Evolutionary conservation across 2,329 filamentous ascomycete genomes (phyloP), one percentile per base, ranked within the genome.

Genomic region (Orbilia javanica): DNA sequence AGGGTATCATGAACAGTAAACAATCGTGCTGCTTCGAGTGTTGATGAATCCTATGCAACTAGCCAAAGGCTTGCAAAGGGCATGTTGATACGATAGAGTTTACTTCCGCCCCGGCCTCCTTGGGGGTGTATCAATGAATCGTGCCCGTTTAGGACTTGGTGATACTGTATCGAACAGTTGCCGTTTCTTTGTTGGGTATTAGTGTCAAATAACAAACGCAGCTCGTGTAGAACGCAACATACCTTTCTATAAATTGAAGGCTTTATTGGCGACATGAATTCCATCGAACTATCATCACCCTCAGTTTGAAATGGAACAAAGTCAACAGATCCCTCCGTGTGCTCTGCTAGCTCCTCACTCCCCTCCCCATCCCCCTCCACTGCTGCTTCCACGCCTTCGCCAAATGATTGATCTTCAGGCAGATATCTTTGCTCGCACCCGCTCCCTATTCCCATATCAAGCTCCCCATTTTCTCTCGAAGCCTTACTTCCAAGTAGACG

Each of bases 401-500:
- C 39, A n/a, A 42, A 42, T 4, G 39, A 42, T 42, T 42, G 39
- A 42, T 18, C 39, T 42, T 3, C n/a, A 42, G 39, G 39, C 39
- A 42, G 13, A 4, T 42, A 13, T 15, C 29, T 80, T 81, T 15
- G 3, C 39, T 42, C 6, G 13, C 6, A n/a, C 39, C 39, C 34
- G 73, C 57, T 34, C 8, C 11, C 57, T 64, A 20, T 70, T 31
- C 15, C 64, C 53, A n/a, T 42, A 25, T 15, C 52, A 42, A 25
- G 66, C 70, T 7, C 80, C 80, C 22, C 67, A 71, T 31, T 66
- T 65, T 15, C 80, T 80, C 4, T 84, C 13, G 7, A 36, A 36
- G 34, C 8, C 34, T 10, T 7, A 11, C 4, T 36, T 36, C 7
- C 34, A 36, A 11, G 13, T 36, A 36, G 34, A 10, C 8, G 2